phyloP scores from a whole-genome alignment of 176 grass and related monocot species.

The Calamus simplicifolius region DNA sequence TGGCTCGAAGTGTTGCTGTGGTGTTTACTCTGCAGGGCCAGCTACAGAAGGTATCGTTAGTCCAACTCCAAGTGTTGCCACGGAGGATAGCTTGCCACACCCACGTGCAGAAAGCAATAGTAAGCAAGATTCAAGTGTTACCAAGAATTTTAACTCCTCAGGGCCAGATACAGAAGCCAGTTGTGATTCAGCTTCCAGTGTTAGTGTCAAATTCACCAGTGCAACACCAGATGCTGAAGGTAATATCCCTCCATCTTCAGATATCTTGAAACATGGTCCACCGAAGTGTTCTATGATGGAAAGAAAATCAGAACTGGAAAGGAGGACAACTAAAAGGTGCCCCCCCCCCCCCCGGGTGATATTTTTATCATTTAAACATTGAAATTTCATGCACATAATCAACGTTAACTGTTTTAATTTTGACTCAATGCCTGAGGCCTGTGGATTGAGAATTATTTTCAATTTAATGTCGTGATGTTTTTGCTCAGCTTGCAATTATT shows the following conservation, averaged over 20 bases:
- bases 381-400: not conserved
- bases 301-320: not conserved
- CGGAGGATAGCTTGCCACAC: not conserved
- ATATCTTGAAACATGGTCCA: not conserved
- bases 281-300: not conserved
- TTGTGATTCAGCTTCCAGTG: conserved; percentile 22
- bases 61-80: conserved; percentile 5
- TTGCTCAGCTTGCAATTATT: too few relatives aligned
- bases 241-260: not conserved
- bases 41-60: not conserved
- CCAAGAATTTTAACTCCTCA: conserved; percentile 12
- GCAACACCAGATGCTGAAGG: not conserved
- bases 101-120: not conserved
- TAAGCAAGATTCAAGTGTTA: not conserved
- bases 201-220: not conserved
- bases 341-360: not conserved
- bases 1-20: too few relatives aligned
- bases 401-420: too few relatives aligned
- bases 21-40: too few relatives aligned
- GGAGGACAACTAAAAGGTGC: not conserved
- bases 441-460: too few relatives aligned
- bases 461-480: too few relatives aligned
- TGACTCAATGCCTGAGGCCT: too few relatives aligned
- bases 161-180: conserved; percentile 8
- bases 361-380: not conserved